Conservation (phyloP, 2,329 filamentous ascomycete species). For the Cercospora sp. region DNA sequence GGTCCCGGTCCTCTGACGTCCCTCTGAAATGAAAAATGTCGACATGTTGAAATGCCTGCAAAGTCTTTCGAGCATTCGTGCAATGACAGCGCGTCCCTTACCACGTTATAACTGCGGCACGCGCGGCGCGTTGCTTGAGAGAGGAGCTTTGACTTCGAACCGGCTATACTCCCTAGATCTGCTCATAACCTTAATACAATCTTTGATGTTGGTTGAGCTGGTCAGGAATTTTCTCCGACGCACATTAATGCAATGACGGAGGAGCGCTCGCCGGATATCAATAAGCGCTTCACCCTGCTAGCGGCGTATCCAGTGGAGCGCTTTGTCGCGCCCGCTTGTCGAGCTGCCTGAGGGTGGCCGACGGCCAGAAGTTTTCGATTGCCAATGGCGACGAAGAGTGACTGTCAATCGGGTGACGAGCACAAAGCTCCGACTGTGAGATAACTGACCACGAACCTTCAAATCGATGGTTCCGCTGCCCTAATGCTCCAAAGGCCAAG, state of each 20-base stretch:
- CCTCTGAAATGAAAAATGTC: background rate
- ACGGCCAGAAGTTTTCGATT: background rate
- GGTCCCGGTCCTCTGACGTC: background rate
- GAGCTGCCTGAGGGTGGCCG: background rate
- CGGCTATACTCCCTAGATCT: constrained; percentile 1
- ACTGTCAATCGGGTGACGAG: background rate
- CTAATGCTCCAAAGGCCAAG: background rate
- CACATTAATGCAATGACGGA: background rate
- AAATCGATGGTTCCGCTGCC: background rate
- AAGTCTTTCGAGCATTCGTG: background rate
- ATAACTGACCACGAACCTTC: background rate
- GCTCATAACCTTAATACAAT: background rate
- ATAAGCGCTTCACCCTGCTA: background rate
- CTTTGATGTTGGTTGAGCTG: background rate
- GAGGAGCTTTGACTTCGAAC: background rate
- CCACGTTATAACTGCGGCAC: background rate
- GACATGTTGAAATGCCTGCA: background rate
- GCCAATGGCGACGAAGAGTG: background rate
- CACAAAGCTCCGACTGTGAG: background rate
- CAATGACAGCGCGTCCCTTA: background rate
- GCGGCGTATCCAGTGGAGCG: background rate
- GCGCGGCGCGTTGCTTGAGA: background rate
- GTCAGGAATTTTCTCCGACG: background rate
- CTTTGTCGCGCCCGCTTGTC: background rate
- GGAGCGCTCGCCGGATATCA: background rate